Conservation (phyloP, 2,329 filamentous ascomycete species). For the Aspergillus carbonarius region DNA sequence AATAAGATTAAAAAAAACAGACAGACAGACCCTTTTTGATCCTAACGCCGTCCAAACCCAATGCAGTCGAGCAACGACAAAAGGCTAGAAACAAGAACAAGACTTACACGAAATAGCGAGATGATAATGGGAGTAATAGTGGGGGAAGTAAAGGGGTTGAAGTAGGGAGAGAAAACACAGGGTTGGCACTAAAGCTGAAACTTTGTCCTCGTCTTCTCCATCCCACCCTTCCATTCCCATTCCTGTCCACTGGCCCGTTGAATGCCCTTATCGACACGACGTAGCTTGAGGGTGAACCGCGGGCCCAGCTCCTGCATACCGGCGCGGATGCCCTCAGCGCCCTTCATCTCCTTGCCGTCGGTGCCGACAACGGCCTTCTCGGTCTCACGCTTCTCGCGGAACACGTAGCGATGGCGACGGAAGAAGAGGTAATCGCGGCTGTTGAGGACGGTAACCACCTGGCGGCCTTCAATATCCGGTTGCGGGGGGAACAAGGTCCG, state of each 20-base stretch:
- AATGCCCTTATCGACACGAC: constrained; percentile 88
- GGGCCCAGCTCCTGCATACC: constrained; percentile 90
- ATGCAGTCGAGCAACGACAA: constrained; percentile 2
- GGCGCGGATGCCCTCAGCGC: constrained; percentile 79
- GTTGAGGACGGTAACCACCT: constrained; percentile 91
- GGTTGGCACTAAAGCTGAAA: constrained; percentile 70
- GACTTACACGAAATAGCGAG: not conserved
- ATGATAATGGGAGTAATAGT: not conserved
- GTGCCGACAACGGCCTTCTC: constrained; percentile 82
- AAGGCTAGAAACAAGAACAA: not conserved
- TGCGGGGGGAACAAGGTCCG: constrained; percentile 73
- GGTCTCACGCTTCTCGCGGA: constrained; percentile 80
- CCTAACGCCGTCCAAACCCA: constrained; percentile 3
- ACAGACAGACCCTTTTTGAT: not conserved
- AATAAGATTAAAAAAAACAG: not conserved
- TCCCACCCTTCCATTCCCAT: constrained; percentile 95
- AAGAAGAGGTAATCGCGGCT: constrained; percentile 97
- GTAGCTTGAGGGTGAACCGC: constrained; percentile 79
- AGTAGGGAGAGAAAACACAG: constrained; percentile 10
- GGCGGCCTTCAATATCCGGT: constrained; percentile 80
- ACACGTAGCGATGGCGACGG: constrained; percentile 84
- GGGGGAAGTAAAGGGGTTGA: constrained; percentile 6
- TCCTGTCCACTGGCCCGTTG: constrained; percentile 73
- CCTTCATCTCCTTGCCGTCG: constrained; percentile 80
- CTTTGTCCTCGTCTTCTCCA: constrained; percentile 90